Percentiles rank a stretch among this genome's conserved stretches.
Evolutionary conservation across 2,329 filamentous ascomycete species (phyloP).

Genomic region (Sarocladium oryzae): DNA sequence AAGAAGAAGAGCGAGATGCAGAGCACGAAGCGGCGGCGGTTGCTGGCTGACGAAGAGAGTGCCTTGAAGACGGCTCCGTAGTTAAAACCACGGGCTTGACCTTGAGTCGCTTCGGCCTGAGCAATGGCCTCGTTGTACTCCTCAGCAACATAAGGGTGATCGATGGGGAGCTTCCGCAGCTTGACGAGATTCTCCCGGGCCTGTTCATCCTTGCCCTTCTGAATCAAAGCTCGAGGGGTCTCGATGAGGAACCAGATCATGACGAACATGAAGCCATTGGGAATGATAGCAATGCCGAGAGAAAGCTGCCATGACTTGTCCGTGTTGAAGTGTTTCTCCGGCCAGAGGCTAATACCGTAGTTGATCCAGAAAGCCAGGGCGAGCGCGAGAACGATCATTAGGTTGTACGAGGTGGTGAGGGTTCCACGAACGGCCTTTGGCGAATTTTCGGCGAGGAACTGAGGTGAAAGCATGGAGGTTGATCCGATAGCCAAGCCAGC

Average conservation of each 20-base stretch:
- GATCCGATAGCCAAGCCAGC: slow-evolving; percentile 28
- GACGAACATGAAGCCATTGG: slow-evolving; percentile 27
- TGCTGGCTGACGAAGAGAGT: slow-evolving; percentile 11
- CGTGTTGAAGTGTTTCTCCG: slow-evolving; percentile 22
- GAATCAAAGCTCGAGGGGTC: not conserved
- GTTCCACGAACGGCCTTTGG: slow-evolving; percentile 33
- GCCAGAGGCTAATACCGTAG: slow-evolving; percentile 20
- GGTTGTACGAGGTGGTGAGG: slow-evolving; percentile 32
- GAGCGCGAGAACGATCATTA: slow-evolving; percentile 30
- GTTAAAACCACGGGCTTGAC: not conserved
- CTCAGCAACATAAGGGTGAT: slow-evolving; percentile 13
- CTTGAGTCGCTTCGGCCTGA: slow-evolving; percentile 10
- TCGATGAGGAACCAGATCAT: slow-evolving; percentile 21
- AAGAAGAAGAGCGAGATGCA: slow-evolving; percentile 30
- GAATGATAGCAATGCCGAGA: slow-evolving; percentile 31
- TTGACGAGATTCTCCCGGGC: slow-evolving; percentile 23
- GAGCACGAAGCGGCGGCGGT: slow-evolving; percentile 24
- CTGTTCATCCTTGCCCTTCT: not conserved
- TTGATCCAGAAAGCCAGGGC: slow-evolving; percentile 28
- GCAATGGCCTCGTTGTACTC: slow-evolving; percentile 14
- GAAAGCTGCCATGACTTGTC: slow-evolving; percentile 28
- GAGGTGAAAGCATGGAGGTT: slow-evolving; percentile 28
- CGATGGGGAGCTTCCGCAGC: slow-evolving; percentile 22
- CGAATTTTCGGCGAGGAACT: slow-evolving; percentile 33
- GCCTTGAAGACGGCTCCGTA: not conserved